Conservation (phyloP, 106 monocot genomes). For the Platanthera zijinensis region DNA sequence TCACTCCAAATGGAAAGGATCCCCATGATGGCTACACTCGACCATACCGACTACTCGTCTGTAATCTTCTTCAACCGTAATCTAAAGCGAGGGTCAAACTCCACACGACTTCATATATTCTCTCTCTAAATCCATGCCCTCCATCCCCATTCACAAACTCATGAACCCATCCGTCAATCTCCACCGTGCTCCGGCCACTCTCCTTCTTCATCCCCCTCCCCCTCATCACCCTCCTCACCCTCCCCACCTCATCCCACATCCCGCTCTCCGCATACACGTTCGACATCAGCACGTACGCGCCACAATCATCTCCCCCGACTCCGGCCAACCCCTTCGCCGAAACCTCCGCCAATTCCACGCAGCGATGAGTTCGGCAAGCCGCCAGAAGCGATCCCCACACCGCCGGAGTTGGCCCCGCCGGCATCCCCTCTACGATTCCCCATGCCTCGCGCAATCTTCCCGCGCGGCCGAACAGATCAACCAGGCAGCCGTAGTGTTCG, state of each 20-base stretch:
- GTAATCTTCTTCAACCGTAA: background rate
- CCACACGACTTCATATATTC: constrained; percentile 12
- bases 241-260: constrained; percentile 36
- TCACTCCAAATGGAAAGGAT: too few relatives aligned
- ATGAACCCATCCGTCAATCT: constrained; percentile 36
- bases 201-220: constrained; percentile 41
- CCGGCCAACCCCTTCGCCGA: constrained; percentile 16
- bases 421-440: constrained; percentile 24
- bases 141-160: constrained; percentile 44
- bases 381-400: constrained; percentile 48
- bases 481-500: constrained; percentile 46
- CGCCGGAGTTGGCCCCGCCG: constrained; percentile 20
- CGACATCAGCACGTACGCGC: constrained; percentile 44
- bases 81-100: constrained; percentile 14
- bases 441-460: constrained; percentile 28
- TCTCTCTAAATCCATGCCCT: constrained; percentile 10
- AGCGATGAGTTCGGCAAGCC: constrained; percentile 33
- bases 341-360: constrained; percentile 30
- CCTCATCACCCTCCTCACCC: constrained; percentile 29
- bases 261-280: constrained; percentile 41
- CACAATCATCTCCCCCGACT: constrained; percentile 34
- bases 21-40: too few relatives aligned
- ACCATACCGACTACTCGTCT: too few relatives aligned
- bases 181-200: constrained; percentile 32
- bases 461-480: constrained; percentile 47